These are phyloP conservation scores for Alloascoidea hylecoeti DNA, from an alignment of 805 yeast species.

Conservation along the genomic window DNA sequence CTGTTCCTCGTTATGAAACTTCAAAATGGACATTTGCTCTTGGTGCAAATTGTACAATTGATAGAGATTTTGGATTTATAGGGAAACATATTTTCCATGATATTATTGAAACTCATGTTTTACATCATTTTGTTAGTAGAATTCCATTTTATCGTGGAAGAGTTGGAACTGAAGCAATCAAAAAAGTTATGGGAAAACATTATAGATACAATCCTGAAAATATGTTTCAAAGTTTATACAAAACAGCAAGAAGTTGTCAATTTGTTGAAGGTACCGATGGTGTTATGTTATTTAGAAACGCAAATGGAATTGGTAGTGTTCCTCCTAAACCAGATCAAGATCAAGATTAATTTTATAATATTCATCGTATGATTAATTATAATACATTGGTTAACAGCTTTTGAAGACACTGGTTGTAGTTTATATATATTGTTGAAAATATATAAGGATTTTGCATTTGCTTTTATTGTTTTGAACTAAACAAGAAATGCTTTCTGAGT, in stretches of 20 bases:
- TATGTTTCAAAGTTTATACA: constrained; percentile 55
- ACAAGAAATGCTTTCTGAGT: no score
- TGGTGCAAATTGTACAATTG: constrained; percentile 85
- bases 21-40: constrained; percentile 56
- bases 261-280: constrained; percentile 59
- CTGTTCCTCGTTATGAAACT: constrained; percentile 68
- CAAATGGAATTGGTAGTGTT: constrained; percentile 49
- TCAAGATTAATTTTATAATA: no score
- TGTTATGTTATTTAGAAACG: constrained; percentile 60
- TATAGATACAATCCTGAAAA: constrained; percentile 53
- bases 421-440: no score
- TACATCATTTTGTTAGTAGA: constrained; percentile 73
- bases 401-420: no score
- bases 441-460: no score
- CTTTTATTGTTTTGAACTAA: no score
- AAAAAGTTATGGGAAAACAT: constrained; percentile 75
- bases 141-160: constrained; percentile 85
- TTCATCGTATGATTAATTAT: no score
- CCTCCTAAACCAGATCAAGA: no score
- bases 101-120: constrained; percentile 81
- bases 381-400: no score
- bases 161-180: constrained; percentile 65
- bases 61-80: constrained; percentile 68
- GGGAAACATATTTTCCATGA: constrained; percentile 77
- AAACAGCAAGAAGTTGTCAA: constrained; percentile 47